Base-by-base conservation (phyloP, 2,329 filamentous ascomycete species). In the Eurotiales sp. region DNA sequence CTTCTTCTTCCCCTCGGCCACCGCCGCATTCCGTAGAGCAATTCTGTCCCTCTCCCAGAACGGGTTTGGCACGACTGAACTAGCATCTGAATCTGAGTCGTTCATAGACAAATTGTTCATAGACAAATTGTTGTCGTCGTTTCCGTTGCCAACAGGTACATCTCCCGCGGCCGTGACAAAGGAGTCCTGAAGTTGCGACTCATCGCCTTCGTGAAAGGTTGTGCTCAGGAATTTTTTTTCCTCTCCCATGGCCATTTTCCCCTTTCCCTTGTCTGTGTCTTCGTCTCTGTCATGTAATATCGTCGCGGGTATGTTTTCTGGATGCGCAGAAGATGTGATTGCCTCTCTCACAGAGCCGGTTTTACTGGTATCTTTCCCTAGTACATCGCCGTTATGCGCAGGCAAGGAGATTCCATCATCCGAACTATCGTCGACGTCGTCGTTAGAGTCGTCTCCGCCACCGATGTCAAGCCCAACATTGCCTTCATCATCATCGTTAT, bases 41-140 rank as follows among this genome's bases (percentile, higher is more conserved):
- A 37, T 55, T 55, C 43, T 57, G 45, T 65, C 64, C 12, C 59
- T 54, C 30, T 67, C 59, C 44, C 62, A 66, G 46, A 68, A 68
- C 6, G 66, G 66, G 52, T 68, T 67, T 2, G 60, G 60, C 7
- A 68, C 60, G 12, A 51, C 51, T 4, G 59, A 60, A 40, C 39
- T 17, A 10, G 41, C 25, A 32, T 41, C 45, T 4, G 39, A 49
- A 14, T 32, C n/a, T n/a, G n/a, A n/a, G n/a, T n/a, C n/a, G 25
- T 22, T 21, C 27, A 23, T 42, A 14, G 47, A 37, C 12, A 17
- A n/a, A 19, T 12, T 29, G 8, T 42, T 21, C 27, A 23, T 42
- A 14, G 47, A 37, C 12, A 17, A n/a, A 19, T 12, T 29, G 8
- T 42, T n/a, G n/a, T n/a, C n/a, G n/a, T n/a, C n/a, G n/a, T n/a